Percentiles rank a stretch among this genome's conserved stretches.
These are phyloP conservation scores for Nannochloropsis granulata DNA, from an alignment of 108 stramenopile species.

Conservation along the genomic window DNA sequence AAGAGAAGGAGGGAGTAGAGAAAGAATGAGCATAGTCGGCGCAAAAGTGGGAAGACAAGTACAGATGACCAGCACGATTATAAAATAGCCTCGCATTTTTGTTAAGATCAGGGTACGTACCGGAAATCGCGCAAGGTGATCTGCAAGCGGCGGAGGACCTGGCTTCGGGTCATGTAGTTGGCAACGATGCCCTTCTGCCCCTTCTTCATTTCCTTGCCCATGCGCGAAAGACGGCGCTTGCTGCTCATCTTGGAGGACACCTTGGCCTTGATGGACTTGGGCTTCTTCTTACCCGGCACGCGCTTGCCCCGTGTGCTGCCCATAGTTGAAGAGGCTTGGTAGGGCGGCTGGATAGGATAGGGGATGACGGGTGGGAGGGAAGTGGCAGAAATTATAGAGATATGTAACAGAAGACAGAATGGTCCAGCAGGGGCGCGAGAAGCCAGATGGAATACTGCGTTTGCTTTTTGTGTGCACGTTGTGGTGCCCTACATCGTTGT, in stretches of 20 bases:
- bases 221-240: conserved; percentile 82
- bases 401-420: too few species aligned
- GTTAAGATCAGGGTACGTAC: background rate
- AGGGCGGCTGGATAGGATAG: too few species aligned
- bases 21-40: too few species aligned
- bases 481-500: too few species aligned
- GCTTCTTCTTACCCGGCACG: conserved; percentile 7
- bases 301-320: background rate
- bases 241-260: conserved; percentile 52
- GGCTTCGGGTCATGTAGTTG: conserved; percentile 79
- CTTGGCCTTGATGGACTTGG: conserved; percentile 40
- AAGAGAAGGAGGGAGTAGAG: too few species aligned
- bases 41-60: too few species aligned
- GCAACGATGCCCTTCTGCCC: conserved; percentile 75
- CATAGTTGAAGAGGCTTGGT: background rate
- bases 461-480: too few species aligned
- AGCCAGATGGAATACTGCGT: too few species aligned
- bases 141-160: conserved; percentile 75
- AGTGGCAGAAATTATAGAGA: too few species aligned
- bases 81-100: background rate
- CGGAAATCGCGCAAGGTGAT: conserved; percentile 89
- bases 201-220: conserved; percentile 86
- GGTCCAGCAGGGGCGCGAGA: too few species aligned
- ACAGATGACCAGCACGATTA: background rate
- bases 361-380: too few species aligned